Percentiles rank a stretch among this genome's conserved stretches.
Evolutionary conservation across 495 filamentous ascomycete genomes (phyloP).

Genomic region (Hyphodiscus hymeniophilus): DNA sequence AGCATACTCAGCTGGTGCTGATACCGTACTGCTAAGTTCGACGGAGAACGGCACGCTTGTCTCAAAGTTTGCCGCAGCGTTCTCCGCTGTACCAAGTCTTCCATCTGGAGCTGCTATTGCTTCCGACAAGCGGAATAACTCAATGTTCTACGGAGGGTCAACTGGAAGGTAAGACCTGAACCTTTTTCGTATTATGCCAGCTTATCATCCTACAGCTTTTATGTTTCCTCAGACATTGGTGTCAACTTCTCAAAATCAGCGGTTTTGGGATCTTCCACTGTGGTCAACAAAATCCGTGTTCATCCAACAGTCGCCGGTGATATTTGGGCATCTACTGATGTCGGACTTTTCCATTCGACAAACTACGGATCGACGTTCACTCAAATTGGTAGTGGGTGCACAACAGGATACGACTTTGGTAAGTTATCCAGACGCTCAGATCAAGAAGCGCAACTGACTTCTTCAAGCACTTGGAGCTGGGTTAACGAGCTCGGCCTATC

Average conservation of each 20-base stretch:
- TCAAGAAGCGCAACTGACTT: neutral
- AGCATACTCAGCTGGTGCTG: conserved; percentile 38
- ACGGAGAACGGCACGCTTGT: conserved; percentile 31
- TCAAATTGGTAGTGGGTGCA: conserved; percentile 15
- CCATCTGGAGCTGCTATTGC: conserved; percentile 39
- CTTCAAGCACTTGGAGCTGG: conserved; percentile 6
- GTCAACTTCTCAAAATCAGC: conserved; percentile 33
- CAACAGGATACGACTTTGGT: conserved; percentile 4
- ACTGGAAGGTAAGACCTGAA: conserved; percentile 25
- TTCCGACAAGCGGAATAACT: conserved; percentile 42
- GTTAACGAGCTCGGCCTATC: conserved; percentile 2
- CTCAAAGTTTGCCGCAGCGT: conserved; percentile 33
- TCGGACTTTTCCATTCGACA: conserved; percentile 42
- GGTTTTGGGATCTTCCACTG: conserved; percentile 26
- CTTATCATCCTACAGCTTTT: conserved; percentile 6
- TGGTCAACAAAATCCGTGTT: conserved; percentile 37
- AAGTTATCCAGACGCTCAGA: too few species aligned
- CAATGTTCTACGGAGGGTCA: conserved; percentile 42
- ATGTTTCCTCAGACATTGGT: conserved; percentile 27
- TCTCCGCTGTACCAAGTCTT: conserved; percentile 35
- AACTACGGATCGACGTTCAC: conserved; percentile 41
- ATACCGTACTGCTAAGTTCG: conserved; percentile 30
- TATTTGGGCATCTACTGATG: conserved; percentile 43
- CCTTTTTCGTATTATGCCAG: neutral
- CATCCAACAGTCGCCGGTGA: conserved; percentile 43